A percentile compares a stretch with the other conserved stretches of the same genome.
These are phyloP conservation scores for Pestalotiopsis sp. DNA, from an alignment of 2,329 filamentous ascomycete genomes.

Conservation along the genomic window DNA sequence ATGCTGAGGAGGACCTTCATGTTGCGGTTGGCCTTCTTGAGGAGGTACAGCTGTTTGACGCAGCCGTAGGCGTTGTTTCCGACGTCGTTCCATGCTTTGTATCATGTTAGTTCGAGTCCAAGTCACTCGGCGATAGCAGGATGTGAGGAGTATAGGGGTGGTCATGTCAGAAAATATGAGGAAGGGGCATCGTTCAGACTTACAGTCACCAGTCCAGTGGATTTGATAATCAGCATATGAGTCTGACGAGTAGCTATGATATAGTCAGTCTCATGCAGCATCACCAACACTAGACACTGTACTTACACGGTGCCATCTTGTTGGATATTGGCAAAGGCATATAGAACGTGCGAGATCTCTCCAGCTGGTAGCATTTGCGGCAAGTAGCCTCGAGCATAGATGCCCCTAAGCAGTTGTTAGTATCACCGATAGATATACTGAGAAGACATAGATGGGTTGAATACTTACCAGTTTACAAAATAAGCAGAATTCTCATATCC, in stretches of 20 bases:
- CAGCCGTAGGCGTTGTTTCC: constrained; percentile 79
- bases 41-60: constrained; percentile 75
- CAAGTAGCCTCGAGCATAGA: constrained; percentile 74
- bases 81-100: constrained; percentile 57
- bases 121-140: neutral
- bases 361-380: constrained; percentile 70
- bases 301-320: constrained; percentile 72
- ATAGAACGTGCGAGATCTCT: constrained; percentile 78
- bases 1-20: constrained; percentile 80
- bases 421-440: neutral
- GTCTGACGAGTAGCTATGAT: constrained; percentile 62
- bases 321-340: constrained; percentile 77
- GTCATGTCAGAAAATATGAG: neutral
- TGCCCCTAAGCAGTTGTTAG: constrained; percentile 51
- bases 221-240: constrained; percentile 72
- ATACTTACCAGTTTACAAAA: constrained; percentile 50
- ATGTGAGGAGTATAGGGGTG: neutral
- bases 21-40: constrained; percentile 78
- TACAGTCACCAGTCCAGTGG: constrained; percentile 70
- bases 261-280: neutral
- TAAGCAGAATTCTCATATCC: constrained; percentile 48
- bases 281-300: neutral
- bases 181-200: constrained; percentile 20
- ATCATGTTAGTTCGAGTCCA: constrained; percentile 17
- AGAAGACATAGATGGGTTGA: neutral